These are phyloP conservation scores for Sporothrix curviconia DNA, from an alignment of 2,329 filamentous ascomycete species.

Conservation along the genomic window DNA sequence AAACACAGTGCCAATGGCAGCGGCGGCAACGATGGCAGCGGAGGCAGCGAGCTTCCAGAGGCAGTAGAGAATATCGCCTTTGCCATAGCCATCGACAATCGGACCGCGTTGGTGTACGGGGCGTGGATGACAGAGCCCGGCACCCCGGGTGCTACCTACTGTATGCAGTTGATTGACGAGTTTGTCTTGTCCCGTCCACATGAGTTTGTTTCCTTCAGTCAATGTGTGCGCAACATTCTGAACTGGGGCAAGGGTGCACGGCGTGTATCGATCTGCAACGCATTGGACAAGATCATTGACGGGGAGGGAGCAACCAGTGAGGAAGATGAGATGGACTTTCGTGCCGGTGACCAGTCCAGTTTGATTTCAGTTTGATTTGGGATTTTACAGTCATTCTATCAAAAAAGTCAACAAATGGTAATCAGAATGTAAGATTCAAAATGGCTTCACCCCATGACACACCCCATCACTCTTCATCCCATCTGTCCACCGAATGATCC, in stretches of 20 bases:
- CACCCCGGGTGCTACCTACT: background rate
- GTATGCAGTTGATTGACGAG: too few species aligned
- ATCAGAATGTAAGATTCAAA: background rate
- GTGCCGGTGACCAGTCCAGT: background rate
- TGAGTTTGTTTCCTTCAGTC: background rate
- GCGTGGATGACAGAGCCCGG: too few species aligned
- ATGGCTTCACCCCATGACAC: too few species aligned
- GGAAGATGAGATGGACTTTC: background rate
- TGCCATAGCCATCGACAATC: background rate
- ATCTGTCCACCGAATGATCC: slow-evolving; percentile 15
- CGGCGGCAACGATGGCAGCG: background rate
- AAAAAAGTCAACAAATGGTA: background rate
- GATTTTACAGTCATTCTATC: too few species aligned
- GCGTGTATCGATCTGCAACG: background rate
- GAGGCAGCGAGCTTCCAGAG: too few species aligned
- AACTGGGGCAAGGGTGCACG: background rate
- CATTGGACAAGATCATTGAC: background rate
- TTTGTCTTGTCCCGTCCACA: background rate
- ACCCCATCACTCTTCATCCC: background rate
- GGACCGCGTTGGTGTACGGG: too few species aligned
- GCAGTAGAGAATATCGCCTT: background rate
- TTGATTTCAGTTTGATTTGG: too few species aligned
- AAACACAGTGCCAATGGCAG: too few species aligned
- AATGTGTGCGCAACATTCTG: background rate
- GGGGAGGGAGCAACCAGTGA: background rate